A percentile compares a stretch with the other conserved stretches of the same genome.
These are phyloP conservation scores for Pseudopyricularia cyperi DNA, from an alignment of 2,329 filamentous ascomycete species.

Conservation along the genomic window DNA sequence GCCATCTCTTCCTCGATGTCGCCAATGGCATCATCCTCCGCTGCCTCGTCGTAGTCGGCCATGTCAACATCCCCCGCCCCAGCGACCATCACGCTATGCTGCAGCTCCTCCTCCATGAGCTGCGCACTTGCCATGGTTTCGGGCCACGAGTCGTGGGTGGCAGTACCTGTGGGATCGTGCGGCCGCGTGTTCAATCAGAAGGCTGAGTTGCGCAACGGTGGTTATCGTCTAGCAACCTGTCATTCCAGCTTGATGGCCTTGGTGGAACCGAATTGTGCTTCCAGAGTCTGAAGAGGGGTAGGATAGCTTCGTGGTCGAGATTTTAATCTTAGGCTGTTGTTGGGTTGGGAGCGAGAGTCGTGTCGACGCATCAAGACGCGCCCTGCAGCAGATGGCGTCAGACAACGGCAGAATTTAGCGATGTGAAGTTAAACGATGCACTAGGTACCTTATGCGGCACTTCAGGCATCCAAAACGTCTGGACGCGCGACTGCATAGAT, in stretches of 20 bases:
- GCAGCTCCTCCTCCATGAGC: constrained; percentile 43
- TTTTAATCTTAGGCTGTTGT: no score
- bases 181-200: not conserved
- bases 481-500: no score
- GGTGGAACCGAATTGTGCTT: no score
- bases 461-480: no score
- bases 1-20: constrained; percentile 26
- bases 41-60: constrained; percentile 14
- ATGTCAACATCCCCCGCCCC: constrained; percentile 20
- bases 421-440: no score
- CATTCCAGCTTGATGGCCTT: not conserved
- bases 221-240: not conserved
- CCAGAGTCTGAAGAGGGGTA: no score
- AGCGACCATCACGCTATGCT: constrained; percentile 39
- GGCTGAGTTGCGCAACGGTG: not conserved
- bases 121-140: constrained; percentile 35
- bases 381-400: no score
- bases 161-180: not conserved
- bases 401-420: no score
- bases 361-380: no score
- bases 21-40: constrained; percentile 16
- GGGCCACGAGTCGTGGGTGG: not conserved
- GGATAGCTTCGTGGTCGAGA: no score
- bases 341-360: no score
- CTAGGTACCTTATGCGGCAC: no score